phyloP scores from a whole-genome alignment of 2,329 filamentous ascomycete species.

The Emydomyces testavorans region DNA sequence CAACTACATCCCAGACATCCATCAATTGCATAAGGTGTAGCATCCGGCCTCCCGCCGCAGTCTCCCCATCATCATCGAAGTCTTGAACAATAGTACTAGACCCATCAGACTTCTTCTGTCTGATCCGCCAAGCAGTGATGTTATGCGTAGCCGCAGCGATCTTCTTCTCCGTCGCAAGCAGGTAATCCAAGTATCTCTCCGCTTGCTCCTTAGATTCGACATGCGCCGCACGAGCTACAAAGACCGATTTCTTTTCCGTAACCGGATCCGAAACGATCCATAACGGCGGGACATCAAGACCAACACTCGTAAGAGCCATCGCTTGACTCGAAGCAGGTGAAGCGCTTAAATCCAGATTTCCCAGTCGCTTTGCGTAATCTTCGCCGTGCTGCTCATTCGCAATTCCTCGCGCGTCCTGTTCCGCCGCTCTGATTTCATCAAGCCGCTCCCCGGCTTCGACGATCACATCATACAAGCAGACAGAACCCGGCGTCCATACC shows the following conservation, averaged over 20 bases:
- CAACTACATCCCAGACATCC: slow-evolving; percentile 84
- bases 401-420: slow-evolving; percentile 14
- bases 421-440: slow-evolving; percentile 43
- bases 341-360: background rate
- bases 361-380: background rate
- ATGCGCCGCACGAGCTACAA: slow-evolving; percentile 63
- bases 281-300: slow-evolving; percentile 35
- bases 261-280: slow-evolving; percentile 68
- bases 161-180: slow-evolving; percentile 72
- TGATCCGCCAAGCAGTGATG: slow-evolving; percentile 86
- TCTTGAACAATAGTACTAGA: slow-evolving; percentile 60
- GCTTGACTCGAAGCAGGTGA: background rate
- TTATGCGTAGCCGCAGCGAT: slow-evolving; percentile 85
- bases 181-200: slow-evolving; percentile 56
- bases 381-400: slow-evolving; percentile 1
- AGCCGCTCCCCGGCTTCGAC: slow-evolving; percentile 48
- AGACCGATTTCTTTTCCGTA: slow-evolving; percentile 75
- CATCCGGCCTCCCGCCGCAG: slow-evolving; percentile 73
- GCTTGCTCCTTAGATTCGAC: slow-evolving; percentile 63
- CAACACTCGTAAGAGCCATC: slow-evolving; percentile 20
- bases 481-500: slow-evolving; percentile 61
- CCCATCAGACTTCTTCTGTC: slow-evolving; percentile 24
- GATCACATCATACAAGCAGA: slow-evolving; percentile 85
- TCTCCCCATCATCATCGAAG: slow-evolving; percentile 92
- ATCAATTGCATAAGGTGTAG: slow-evolving; percentile 89